A percentile compares a stretch with the other conserved stretches of the same genome.
phyloP scores from a whole-genome alignment of 257 asterid genomes.

The Fraxinus pennsylvanica region DNA sequence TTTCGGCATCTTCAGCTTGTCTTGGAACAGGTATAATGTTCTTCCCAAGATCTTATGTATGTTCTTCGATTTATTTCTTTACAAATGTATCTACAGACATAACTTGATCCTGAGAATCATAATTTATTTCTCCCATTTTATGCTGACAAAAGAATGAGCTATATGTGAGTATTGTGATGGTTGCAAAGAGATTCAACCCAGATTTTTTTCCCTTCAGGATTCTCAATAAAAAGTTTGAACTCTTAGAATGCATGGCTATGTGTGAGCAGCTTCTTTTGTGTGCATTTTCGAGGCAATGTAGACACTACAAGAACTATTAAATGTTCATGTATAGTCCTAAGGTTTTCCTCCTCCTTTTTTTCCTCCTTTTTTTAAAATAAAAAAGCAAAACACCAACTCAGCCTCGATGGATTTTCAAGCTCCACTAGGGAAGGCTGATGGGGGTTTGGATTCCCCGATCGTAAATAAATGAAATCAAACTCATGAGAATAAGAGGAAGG shows the following conservation, averaged over 20 bases:
- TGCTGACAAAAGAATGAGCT: not conserved
- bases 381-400: no score
- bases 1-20: conserved; percentile 78
- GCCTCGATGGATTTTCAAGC: no score
- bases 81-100: not conserved
- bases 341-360: not conserved
- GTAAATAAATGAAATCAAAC: no score
- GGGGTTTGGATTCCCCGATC: no score
- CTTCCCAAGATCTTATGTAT: not conserved
- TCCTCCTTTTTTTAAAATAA: no score
- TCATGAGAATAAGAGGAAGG: no score
- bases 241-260: not conserved
- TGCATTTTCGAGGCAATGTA: not conserved
- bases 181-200: not conserved
- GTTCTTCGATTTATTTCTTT: not conserved
- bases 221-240: not conserved
- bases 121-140: not conserved
- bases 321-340: not conserved
- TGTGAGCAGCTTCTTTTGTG: not conserved
- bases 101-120: not conserved
- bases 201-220: not conserved
- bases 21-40: conserved; percentile 66
- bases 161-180: not conserved
- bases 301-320: not conserved
- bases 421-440: no score